Evolutionary conservation across 495 filamentous ascomycete genomes (phyloP).

Genomic region (Penicillium taxi): DNA sequence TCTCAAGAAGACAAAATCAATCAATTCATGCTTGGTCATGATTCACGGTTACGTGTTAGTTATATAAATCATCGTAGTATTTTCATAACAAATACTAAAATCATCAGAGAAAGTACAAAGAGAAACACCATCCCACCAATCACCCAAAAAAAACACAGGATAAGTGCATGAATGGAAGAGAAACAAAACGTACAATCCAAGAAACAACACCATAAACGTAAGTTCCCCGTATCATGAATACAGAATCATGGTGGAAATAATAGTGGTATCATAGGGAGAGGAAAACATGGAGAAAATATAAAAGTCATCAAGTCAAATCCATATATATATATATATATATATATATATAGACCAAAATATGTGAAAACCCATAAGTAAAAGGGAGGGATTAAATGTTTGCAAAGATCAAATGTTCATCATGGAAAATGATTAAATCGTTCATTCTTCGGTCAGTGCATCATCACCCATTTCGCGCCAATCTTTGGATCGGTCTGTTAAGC

Average conservation of each 20-base stretch:
- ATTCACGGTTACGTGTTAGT: constrained; percentile 7
- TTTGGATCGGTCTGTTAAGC: constrained; percentile 66
- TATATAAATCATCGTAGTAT: constrained; percentile 5
- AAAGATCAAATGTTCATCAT: too few relatives aligned
- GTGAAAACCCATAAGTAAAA: constrained; percentile 4
- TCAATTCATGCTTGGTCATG: constrained; percentile 6
- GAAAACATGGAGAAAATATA: constrained; percentile 4
- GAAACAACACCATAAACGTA: constrained; percentile 22
- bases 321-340: constrained; percentile 4
- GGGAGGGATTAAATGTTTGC: constrained; percentile 4
- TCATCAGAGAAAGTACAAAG: constrained; percentile 1
- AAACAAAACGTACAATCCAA: constrained; percentile 18
- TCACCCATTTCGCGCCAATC: constrained; percentile 84
- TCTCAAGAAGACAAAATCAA: too few relatives aligned
- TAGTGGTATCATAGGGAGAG: constrained; percentile 37
- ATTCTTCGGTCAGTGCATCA: constrained; percentile 78
- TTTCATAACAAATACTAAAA: constrained; percentile 6
- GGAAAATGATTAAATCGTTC: constrained; percentile 7
- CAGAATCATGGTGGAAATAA: constrained; percentile 37
- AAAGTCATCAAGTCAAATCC: constrained; percentile 2
- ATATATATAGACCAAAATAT: constrained; percentile 5
- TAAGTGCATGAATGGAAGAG: constrained; percentile 16
- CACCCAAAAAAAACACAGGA: constrained; percentile 15
- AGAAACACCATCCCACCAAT: constrained; percentile 13
- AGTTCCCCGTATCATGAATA: constrained; percentile 37